Conservation (phyloP, 2,329 filamentous ascomycete species). For the Lecanicillium sp. region DNA sequence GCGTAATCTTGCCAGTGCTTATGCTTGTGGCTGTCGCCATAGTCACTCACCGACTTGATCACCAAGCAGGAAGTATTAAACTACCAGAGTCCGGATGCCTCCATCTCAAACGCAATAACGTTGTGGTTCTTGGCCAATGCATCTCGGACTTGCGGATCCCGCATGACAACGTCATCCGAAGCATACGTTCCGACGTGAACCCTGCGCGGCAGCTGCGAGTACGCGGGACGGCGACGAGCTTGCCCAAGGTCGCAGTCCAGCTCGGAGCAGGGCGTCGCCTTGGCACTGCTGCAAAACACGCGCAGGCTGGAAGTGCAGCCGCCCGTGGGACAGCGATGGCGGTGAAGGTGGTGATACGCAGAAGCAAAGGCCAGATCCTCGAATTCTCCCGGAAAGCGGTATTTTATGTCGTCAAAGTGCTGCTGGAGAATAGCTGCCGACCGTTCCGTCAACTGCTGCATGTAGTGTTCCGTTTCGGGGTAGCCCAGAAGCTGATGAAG, state of each 20-base stretch:
- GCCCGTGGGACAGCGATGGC: not conserved
- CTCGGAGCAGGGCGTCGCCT: not conserved
- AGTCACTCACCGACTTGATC: slow-evolving; percentile 30
- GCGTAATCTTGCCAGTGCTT: slow-evolving; percentile 12
- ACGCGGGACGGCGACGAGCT: not conserved
- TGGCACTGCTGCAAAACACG: not conserved
- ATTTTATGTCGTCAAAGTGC: not conserved
- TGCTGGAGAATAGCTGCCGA: not conserved
- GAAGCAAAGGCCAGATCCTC: not conserved
- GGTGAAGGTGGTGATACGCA: slow-evolving; percentile 1
- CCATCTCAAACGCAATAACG: slow-evolving; percentile 2
- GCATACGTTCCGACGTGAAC: slow-evolving; percentile 1
- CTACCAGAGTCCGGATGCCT: not conserved
- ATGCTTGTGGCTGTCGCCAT: slow-evolving; percentile 29
- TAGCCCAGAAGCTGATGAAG: not conserved
- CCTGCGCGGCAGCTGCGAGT: not conserved
- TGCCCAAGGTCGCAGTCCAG: not conserved
- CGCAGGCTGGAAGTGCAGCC: not conserved
- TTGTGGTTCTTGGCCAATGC: not conserved
- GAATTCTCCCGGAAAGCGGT: not conserved
- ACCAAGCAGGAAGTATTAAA: slow-evolving; percentile 16
- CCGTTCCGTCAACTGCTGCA: not conserved
- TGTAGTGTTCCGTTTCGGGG: not conserved
- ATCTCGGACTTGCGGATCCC: not conserved
- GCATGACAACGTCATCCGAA: not conserved